Base-by-base conservation (phyloP, 106 monocot genomes). In the Allium cepa region DNA sequence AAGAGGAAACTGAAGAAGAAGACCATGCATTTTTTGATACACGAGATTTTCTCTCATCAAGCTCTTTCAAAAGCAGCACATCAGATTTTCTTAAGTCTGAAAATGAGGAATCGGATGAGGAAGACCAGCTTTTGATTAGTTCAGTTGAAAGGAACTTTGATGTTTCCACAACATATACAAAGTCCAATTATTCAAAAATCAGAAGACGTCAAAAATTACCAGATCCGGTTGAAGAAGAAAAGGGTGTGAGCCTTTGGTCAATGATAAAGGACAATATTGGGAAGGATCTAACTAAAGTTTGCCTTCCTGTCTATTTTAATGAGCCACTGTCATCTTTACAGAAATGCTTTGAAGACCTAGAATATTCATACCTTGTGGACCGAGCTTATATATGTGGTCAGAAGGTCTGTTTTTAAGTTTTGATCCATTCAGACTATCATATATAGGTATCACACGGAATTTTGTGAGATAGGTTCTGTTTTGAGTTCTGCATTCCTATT, bases 201-300 rank as follows among this genome's bases (percentile, higher is more conserved):
- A 87, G 80, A 66, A 89, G 97, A 50, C 88, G 97, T 11, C 84
- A 77, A 65, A 99, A 90, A 60, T 65, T 99, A 65, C 97, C 97
- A 49, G 92, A 92, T 74, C 97, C 97, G 63, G 68, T 81, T 69
- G 92, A 92, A 69, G 90, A 92, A 56, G 97, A 99, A 72, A 92
- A 92, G 75, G 92, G 92, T 66, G 97, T 93, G 49, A 99, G 97
- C 71, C 85, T 99, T 10, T 99, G 97, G 97, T 84, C 89, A 56
- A 92, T 99, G 90, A 99, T 99, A 55, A 92, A 99, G 76, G 97
- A 99, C 76, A 99, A 99, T 58, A 99, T 99, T 27, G 97, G 97
- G 56, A 99, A 99, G 68, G 97, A 99, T 83, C 83, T 99, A 26
- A 92, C 97, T 4, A 99, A 85, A 84, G 92, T 99, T 73, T 99